Conservation (phyloP, 139 green algal genomes). For the Haematococcus lacustris region DNA sequence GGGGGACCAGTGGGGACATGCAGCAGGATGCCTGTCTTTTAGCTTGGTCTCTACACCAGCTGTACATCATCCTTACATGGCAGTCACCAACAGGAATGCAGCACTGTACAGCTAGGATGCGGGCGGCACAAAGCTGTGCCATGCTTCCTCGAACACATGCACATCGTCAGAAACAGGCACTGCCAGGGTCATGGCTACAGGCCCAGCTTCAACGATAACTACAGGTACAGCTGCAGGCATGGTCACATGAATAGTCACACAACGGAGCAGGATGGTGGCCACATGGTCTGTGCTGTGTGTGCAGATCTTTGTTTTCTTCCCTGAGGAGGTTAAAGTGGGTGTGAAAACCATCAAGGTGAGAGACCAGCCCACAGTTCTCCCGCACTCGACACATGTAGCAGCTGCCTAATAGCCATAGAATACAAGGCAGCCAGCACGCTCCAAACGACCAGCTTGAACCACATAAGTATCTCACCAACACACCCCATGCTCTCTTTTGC, state of each 20-base stretch:
- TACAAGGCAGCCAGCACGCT: too few species aligned
- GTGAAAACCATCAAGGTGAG: slow-evolving; percentile 89
- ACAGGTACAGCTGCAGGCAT: background rate
- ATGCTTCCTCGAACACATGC: background rate
- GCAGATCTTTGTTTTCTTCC: slow-evolving; percentile 96
- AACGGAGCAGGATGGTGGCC: background rate
- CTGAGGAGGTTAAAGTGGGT: slow-evolving; percentile 85
- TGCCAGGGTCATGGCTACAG: background rate
- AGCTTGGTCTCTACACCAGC: too few species aligned
- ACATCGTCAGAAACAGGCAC: background rate
- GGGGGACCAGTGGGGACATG: background rate
- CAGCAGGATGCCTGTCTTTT: too few species aligned
- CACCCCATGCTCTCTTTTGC: too few species aligned
- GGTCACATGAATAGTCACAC: background rate
- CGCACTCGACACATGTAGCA: too few species aligned
- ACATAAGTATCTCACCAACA: too few species aligned
- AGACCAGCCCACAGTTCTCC: too few species aligned
- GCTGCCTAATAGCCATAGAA: too few species aligned
- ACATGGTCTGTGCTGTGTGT: background rate
- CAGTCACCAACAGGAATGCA: background rate
- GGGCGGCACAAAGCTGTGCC: too few species aligned
- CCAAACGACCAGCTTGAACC: too few species aligned
- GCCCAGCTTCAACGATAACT: background rate
- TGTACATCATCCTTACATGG: background rate
- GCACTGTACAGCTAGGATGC: background rate